Evolutionary conservation across 257 asterid species (phyloP).

Genomic region (Scutellaria galericulata): DNA sequence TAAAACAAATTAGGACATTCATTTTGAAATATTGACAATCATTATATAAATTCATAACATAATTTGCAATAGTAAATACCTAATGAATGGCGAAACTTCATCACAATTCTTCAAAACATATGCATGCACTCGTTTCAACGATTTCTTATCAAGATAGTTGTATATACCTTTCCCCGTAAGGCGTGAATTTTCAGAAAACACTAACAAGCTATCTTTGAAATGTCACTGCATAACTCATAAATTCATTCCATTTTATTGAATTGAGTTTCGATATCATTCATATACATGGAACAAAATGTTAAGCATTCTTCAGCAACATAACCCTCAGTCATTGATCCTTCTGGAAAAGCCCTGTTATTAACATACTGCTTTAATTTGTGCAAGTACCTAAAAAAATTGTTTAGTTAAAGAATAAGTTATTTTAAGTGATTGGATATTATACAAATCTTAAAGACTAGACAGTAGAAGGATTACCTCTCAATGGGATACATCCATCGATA

Average conservation of each 20-base stretch:
- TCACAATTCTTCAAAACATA: constrained; percentile 18
- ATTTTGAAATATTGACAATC: too few species aligned
- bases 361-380: background rate
- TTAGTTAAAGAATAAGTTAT: too few species aligned
- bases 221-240: background rate
- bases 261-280: constrained; percentile 7
- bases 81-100: background rate
- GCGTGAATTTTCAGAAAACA: background rate
- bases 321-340: background rate
- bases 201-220: background rate
- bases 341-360: background rate
- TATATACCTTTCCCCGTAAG: background rate
- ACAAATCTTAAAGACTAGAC: too few species aligned
- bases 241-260: constrained; percentile 7
- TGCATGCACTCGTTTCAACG: background rate
- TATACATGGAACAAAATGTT: constrained; percentile 8
- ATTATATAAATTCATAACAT: too few species aligned
- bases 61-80: background rate
- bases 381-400: background rate
- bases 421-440: too few species aligned
- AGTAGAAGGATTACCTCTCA: too few species aligned
- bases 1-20: too few species aligned
- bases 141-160: background rate
- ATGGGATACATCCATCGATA: too few species aligned
- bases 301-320: constrained; percentile 2